Conservation (phyloP, 2,329 filamentous ascomycete species). For the Chalaropsis thielavioides region DNA sequence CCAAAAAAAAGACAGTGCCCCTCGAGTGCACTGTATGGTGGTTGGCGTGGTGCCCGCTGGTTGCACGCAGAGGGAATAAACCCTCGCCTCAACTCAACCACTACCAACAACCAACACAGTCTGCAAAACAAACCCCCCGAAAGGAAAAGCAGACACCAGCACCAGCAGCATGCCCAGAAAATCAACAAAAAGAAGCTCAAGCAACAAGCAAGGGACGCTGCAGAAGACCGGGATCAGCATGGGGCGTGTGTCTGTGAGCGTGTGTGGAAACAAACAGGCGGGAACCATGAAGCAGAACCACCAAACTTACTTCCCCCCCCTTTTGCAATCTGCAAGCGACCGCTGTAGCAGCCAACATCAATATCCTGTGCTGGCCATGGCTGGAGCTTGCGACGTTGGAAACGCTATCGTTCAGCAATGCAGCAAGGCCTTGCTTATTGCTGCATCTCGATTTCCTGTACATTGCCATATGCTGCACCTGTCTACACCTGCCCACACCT, state of each 20-base stretch:
- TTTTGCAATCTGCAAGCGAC: neutral
- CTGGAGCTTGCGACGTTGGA: no score
- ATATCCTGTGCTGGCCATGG: no score
- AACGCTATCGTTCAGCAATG: no score
- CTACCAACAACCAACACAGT: neutral
- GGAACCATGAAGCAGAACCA: neutral
- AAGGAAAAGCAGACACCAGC: neutral
- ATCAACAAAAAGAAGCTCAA: constrained; percentile 5
- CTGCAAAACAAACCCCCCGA: neutral
- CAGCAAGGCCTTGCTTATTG: neutral
- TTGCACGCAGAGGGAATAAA: no score
- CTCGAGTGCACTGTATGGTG: no score
- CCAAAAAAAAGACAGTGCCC: no score
- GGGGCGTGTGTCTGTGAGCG: neutral
- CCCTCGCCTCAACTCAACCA: neutral
- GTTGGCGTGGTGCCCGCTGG: no score
- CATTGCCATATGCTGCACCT: neutral
- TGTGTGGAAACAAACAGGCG: constrained; percentile 1
- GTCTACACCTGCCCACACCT: neutral
- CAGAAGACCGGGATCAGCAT: constrained; percentile 7
- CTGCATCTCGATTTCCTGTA: neutral
- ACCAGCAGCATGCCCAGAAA: neutral
- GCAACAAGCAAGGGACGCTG: constrained; percentile 9
- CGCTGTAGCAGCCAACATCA: neutral
- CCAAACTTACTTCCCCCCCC: neutral